Base-by-base conservation (phyloP, 2,329 filamentous ascomycete species). In the Didymella sp. region DNA sequence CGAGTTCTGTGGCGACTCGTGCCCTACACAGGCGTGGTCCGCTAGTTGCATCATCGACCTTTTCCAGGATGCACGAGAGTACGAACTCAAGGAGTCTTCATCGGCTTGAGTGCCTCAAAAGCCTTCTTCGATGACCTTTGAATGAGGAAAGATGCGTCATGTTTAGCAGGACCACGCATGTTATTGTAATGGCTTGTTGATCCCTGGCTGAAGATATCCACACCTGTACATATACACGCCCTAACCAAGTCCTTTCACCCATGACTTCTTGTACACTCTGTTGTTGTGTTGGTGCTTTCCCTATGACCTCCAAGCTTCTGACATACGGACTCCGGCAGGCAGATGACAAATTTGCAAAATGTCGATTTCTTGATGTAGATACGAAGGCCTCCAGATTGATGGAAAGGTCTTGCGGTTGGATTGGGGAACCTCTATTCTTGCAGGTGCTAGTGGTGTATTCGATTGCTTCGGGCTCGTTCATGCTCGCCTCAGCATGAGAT, bases 11-110 rank as follows among this genome's bases (percentile, higher is more conserved):
- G 80, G 79, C 12, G 96, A 99, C 78, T 98, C 94, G 88, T 95
- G 89, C 50, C 95, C 95, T 24, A 97, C 95, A 0, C 95, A 99
- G 77, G 90, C 95, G 50, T 99, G 95, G 95, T 97, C 92, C 50
- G 91, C 95, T 27, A 90, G 91, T 21, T 98, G 95, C 75, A 81
- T 99, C 71, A 91, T 99, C 70, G 95, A 99, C 79, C 78, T 99
- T 62, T 99, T 96, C 79, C 93, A 96, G 82, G 95, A 99, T 75
- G 94, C 92, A 17, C 64, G 68, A 9, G 71, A 74, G 58, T 74
- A 75, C 54, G 73, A 75, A 35, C n/a, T 64, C 15, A 53, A 60
- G 43, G 56, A 61, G 56, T 56, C 58, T 3, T 43, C 46, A 19
- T 56, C 31, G n/a, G 28, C 33, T 3, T 38, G 25, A 45, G n/a